Percentiles rank a stretch among this genome's conserved stretches.
Conservation (phyloP, 176 grass and related monocot species). For the Raddia distichophylla region DNA sequence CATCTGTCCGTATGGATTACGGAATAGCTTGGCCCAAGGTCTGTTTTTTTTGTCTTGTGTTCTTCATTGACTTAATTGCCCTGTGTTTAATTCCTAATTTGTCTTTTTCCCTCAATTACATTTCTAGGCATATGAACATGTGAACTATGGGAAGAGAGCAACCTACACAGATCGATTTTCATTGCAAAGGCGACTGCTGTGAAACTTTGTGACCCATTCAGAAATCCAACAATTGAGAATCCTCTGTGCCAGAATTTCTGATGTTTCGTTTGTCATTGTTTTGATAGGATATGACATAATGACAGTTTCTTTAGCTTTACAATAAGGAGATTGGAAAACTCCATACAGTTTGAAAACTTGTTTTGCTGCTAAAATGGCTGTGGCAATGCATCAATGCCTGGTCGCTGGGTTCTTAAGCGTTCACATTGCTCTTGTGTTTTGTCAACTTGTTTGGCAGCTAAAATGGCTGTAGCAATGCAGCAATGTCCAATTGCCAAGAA, state of each 20-base stretch:
- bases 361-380: too few species aligned
- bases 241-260: slow-evolving; percentile 1
- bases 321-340: too few species aligned
- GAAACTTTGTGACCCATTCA: neutral
- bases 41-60: neutral
- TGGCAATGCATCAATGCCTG: too few species aligned
- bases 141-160: neutral
- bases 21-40: neutral
- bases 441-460: too few species aligned
- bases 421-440: too few species aligned
- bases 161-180: neutral
- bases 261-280: neutral
- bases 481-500: too few species aligned
- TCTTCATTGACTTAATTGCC: neutral
- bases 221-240: neutral
- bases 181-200: neutral
- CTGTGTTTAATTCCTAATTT: neutral
- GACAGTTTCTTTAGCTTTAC: neutral
- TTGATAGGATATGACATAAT: neutral
- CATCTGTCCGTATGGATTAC: neutral
- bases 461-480: too few species aligned
- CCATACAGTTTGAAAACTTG: too few species aligned
- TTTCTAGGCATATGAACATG: slow-evolving; percentile 13
- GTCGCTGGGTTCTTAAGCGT: too few species aligned
- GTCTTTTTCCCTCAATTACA: neutral